Conservation (phyloP, 352 stramenopile species). For the Phytophthora capsici region DNA sequence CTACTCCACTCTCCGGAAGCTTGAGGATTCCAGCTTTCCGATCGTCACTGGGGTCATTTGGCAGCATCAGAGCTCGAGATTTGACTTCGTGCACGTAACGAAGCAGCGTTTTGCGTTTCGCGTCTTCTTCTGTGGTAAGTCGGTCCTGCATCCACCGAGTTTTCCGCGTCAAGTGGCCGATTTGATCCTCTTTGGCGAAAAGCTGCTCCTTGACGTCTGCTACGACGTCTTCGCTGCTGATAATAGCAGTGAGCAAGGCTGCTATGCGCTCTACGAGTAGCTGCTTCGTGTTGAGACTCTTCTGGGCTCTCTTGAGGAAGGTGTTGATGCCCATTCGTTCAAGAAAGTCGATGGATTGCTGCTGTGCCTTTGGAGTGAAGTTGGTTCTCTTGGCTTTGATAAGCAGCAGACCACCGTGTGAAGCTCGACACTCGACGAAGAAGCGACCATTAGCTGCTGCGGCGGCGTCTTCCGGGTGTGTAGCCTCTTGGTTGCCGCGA, state of each 20-base stretch:
- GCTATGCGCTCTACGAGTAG: conserved; percentile 91
- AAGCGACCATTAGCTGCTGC: conserved; percentile 78
- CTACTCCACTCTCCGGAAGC: conserved; percentile 90
- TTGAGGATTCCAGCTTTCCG: conserved; percentile 53
- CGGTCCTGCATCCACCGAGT: conserved; percentile 81
- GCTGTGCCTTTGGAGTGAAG: conserved; percentile 51
- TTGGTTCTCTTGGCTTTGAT: conserved; percentile 94
- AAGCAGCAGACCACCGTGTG: conserved; percentile 86
- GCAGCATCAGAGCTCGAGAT: conserved; percentile 45
- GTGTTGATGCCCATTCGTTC: conserved; percentile 89
- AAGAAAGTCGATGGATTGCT: conserved; percentile 87
- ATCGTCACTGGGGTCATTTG: conserved; percentile 10
- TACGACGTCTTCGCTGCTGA: conserved; percentile 78
- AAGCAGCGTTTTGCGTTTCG: conserved; percentile 95
- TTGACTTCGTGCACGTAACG: conserved; percentile 96
- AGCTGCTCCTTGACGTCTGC: conserved; percentile 60
- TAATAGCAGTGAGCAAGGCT: conserved; percentile 74
- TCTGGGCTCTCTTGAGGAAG: conserved; percentile 95
- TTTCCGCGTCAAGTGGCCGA: conserved; percentile 82
- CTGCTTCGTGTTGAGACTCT: conserved; percentile 93
- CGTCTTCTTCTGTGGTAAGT: conserved; percentile 93
- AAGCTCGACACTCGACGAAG: conserved; percentile 85
- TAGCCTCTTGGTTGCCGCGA: conserved; percentile 42
- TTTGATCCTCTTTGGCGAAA: conserved; percentile 72
- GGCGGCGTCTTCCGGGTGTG: conserved; percentile 64